phyloP scores from a whole-genome alignment of 2,329 filamentous ascomycete genomes.

The Xylariaceae sp. region DNA sequence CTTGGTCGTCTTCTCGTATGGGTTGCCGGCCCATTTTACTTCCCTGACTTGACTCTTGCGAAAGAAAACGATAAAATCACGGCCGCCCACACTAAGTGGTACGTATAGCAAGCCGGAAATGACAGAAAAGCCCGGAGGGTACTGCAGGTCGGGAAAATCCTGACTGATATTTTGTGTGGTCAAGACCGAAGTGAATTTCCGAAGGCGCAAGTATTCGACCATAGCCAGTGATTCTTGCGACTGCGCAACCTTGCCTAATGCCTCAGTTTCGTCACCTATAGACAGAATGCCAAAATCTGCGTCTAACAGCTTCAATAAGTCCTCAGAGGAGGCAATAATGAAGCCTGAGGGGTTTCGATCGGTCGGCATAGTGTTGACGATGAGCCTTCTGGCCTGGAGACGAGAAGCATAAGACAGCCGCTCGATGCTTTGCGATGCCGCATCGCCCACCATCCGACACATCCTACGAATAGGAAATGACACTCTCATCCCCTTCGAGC shows the following conservation, averaged over 20 bases:
- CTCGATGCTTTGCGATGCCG: slow-evolving; percentile 82
- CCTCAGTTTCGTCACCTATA: slow-evolving; percentile 84
- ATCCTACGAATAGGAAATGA: slow-evolving; percentile 89
- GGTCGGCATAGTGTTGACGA: slow-evolving; percentile 72
- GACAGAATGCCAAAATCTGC: slow-evolving; percentile 83
- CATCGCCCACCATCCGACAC: slow-evolving; percentile 83
- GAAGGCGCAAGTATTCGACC: slow-evolving; percentile 78
- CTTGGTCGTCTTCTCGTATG: slow-evolving; percentile 72
- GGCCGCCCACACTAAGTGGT: slow-evolving; percentile 68
- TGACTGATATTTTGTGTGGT: slow-evolving; percentile 70
- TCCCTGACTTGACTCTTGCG: slow-evolving; percentile 70
- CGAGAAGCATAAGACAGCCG: slow-evolving; percentile 80
- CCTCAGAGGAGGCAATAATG: slow-evolving; percentile 84
- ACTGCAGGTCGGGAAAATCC: slow-evolving; percentile 79
- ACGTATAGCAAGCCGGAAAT: slow-evolving; percentile 79
- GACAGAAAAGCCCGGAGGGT: slow-evolving; percentile 71
- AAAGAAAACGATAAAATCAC: slow-evolving; percentile 89
- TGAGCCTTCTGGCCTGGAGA: slow-evolving; percentile 79
- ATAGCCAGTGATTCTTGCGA: slow-evolving; percentile 80
- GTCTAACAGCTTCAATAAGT: slow-evolving; percentile 77
- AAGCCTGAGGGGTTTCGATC: slow-evolving; percentile 81
- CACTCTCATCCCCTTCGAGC: slow-evolving; percentile 74
- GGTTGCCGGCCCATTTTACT: slow-evolving; percentile 83
- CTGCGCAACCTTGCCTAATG: slow-evolving; percentile 69
- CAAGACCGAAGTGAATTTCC: slow-evolving; percentile 68